Percentiles rank a stretch among this genome's conserved stretches.
Evolutionary conservation across 768 basidiomycete species (phyloP).

Genomic region (Mycena maculata): DNA sequence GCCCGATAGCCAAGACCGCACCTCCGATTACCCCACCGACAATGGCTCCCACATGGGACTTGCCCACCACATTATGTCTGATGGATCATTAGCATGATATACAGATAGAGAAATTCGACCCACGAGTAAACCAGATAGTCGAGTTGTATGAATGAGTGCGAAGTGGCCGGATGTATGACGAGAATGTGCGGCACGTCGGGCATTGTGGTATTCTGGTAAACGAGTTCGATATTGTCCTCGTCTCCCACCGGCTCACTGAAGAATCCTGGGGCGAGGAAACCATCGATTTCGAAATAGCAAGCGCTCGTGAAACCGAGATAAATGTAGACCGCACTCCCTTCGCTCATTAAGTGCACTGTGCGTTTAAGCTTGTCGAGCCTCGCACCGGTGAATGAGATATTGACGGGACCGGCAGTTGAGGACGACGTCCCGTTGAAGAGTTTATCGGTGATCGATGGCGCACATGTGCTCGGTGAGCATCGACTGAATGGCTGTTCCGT

Average conservation of each 20-base stretch:
- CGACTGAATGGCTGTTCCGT: no score
- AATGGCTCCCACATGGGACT: conserved; percentile 8
- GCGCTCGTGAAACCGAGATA: conserved; percentile 5
- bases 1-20: neutral
- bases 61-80: conserved; percentile 1
- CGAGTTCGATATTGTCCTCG: neutral
- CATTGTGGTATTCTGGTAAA: neutral
- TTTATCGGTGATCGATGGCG: no score
- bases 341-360: no score
- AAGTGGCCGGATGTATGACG: neutral
- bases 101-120: neutral
- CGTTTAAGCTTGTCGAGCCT: neutral
- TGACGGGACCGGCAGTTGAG: neutral
- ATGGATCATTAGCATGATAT: neutral
- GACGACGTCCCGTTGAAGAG: conserved; percentile 21
- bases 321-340: conserved; percentile 18
- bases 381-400: conserved; percentile 17
- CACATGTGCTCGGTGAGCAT: no score
- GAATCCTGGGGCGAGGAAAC: neutral
- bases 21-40: conserved; percentile 22
- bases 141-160: neutral
- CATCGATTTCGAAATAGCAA: conserved; percentile 18
- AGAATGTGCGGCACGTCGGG: conserved; percentile 14
- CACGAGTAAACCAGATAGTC: conserved; percentile 24
- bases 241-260: no score